Evolutionary conservation across 1,139 yeast species (phyloP), one percentile per base, ranked within the genome.

Genomic region (Lodderomyces parapsilosis): DNA sequence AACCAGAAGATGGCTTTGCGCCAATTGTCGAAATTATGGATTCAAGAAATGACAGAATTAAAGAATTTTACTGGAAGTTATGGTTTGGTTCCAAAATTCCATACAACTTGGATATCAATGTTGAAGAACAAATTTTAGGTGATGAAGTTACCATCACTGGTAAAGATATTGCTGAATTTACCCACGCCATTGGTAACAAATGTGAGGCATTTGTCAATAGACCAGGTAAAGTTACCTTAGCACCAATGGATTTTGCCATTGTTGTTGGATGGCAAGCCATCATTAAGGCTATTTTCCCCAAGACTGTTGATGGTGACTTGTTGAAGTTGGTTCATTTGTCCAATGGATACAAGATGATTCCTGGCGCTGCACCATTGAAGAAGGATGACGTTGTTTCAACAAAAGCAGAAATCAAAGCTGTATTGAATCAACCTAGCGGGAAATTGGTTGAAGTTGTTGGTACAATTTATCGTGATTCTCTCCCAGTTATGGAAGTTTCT

Each of bases 221-320:
- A 74, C 81, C 88, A 43, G 96, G 95, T 54, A 86, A 87, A 68
- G 78, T 76, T 41, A 83, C 90, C 48, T 77, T 82, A 57, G 99
- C 99, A 42, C 99, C 99, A 59, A 93, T 93, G 98, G 99, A 93
- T 74, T 94, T 91, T 62, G 98, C 99, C 43, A 93, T 93, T 66
- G 98, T 94, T 47, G 81, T 91, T 58, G 99, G 99, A 40, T 93
- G 99, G 99, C 86, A 86, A 72, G 96, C 97, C 41, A 91, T 94
- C 61, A 91, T 93, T 73, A 89, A 86, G 73, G 93, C 98, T 19
- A 88, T 93, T 56, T 94, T 93, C 94, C 99, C 99, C 45, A 81
- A 81, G 66, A 82, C 84, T 51, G 95, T 94, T 57, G 98, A 94
- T 66, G 99, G 99, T 70, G 99, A 93, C 65, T 78, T 93, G 60